phyloP scores from a whole-genome alignment of 2,329 filamentous ascomycete species.

The Sphaerulina populicola region DNA sequence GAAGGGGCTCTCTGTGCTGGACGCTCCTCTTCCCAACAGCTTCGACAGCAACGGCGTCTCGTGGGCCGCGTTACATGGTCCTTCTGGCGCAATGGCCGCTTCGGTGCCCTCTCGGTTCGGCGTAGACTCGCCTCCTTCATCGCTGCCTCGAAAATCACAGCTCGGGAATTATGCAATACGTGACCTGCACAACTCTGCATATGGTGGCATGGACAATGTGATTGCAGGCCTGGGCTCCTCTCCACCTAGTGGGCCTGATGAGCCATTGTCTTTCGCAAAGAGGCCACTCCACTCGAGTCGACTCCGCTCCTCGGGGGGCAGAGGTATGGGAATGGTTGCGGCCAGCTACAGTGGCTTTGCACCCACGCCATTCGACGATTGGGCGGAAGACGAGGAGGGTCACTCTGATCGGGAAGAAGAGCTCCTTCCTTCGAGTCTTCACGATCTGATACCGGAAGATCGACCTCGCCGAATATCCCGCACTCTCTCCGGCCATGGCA shows the following conservation, averaged over 20 bases:
- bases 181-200: constrained; percentile 58
- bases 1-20: constrained; percentile 74
- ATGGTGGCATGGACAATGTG: constrained; percentile 45
- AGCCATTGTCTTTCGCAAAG: constrained; percentile 58
- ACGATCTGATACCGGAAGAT: constrained; percentile 56
- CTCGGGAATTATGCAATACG: constrained; percentile 40
- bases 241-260: constrained; percentile 57
- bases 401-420: constrained; percentile 77
- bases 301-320: constrained; percentile 44
- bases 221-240: constrained; percentile 46
- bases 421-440: constrained; percentile 64
- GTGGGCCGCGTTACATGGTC: constrained; percentile 78
- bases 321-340: constrained; percentile 52
- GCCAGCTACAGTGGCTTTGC: constrained; percentile 48
- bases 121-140: constrained; percentile 71
- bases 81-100: constrained; percentile 58
- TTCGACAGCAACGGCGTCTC: constrained; percentile 96
- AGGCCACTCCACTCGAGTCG: constrained; percentile 58
- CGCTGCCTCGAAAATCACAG: constrained; percentile 44
- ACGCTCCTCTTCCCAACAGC: constrained; percentile 84
- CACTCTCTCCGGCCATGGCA: constrained; percentile 38
- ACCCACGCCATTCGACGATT: constrained; percentile 34
- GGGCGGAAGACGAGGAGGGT: constrained; percentile 52
- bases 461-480: constrained; percentile 51
- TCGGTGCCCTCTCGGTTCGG: constrained; percentile 90